phyloP scores from a whole-genome alignment of 176 grass and related monocot genomes.

The Phoenix roebelenii region DNA sequence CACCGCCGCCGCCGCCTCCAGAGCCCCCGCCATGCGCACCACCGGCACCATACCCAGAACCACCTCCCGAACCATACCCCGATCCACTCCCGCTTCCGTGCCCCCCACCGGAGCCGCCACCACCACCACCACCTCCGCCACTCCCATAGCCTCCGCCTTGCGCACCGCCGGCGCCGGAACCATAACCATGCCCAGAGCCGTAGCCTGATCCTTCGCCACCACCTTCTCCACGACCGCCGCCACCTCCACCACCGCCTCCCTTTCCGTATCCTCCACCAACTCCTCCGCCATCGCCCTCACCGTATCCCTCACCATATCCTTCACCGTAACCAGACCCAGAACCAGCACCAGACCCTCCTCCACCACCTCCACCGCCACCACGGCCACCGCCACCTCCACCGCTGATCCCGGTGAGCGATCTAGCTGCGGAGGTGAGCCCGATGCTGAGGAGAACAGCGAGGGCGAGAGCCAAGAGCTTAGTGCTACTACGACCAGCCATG shows the following conservation, averaged over 20 bases:
- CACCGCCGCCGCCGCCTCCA: too few relatives aligned
- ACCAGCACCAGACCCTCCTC: background rate
- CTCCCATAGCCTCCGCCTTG: constrained; percentile 3
- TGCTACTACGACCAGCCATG: background rate
- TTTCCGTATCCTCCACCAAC: background rate
- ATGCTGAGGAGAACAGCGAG: background rate
- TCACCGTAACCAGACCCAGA: background rate
- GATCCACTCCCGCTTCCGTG: too few relatives aligned
- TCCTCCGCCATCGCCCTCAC: background rate
- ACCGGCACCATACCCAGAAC: too few relatives aligned
- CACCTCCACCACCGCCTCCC: background rate
- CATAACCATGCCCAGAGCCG: constrained; percentile 1
- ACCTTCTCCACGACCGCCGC: background rate
- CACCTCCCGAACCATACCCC: too few relatives aligned
- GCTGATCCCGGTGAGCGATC: background rate
- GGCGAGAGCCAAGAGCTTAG: background rate
- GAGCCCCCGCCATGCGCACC: too few relatives aligned
- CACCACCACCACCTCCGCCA: constrained; percentile 6
- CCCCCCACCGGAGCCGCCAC: background rate
- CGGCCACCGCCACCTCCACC: background rate
- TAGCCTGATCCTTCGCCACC: background rate
- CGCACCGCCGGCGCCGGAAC: constrained; percentile 2
- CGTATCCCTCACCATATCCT: constrained; percentile 2
- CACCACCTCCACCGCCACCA: background rate
- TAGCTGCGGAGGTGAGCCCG: constrained; percentile 1